Base-by-base conservation (phyloP, 2,329 filamentous ascomycete species). In the Aspergillus puulaauensis region DNA sequence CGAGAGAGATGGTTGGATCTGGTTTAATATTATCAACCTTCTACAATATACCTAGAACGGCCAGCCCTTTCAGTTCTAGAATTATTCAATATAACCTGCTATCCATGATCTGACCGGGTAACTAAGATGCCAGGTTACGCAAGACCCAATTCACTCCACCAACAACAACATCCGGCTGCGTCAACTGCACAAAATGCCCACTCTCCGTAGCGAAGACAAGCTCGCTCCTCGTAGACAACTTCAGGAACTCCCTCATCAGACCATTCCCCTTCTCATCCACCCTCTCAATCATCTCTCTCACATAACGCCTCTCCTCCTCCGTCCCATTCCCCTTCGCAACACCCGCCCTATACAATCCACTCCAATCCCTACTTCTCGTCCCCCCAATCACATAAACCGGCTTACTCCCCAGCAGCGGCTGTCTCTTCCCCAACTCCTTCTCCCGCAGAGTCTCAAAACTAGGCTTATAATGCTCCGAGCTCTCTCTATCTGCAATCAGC, bases 171-270 rank as follows among this genome's bases (percentile, higher is more conserved):
- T 75, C 70, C 33, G 74, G 73, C 61, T 73, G 65, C 33, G 67
- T 73, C 33, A 76, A 35, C 50, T 76, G 68, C 2, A 75, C 63
- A 64, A 68, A 67, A 54, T 75, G 74, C 3, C 73, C 73, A 69
- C 73, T 75, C 59, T 71, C 60, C 1, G 9, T 48, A 1, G 70
- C 70, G 58, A 69, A 67, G 7, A 70, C 65, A 41, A 71, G 56
- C 55, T 67, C 61, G 7, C 64, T 63, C 52, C 60, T 70, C 1
- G 61, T 72, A 41, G 69, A 73, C 7, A 73, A 60, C 23, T 64
- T 69, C 56, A 68, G 57, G 15, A 64, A 59, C 50, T 69, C 63
- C 39, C 57, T 68, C 66, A 68, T 66, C 4, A 75, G 59, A n/a
- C 47, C 56, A 40, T 66, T 62, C 56, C 61, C 68, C 55, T 70